Evolutionary conservation across 495 filamentous ascomycete genomes (phyloP).

Genomic region (Penicillium taxi): DNA sequence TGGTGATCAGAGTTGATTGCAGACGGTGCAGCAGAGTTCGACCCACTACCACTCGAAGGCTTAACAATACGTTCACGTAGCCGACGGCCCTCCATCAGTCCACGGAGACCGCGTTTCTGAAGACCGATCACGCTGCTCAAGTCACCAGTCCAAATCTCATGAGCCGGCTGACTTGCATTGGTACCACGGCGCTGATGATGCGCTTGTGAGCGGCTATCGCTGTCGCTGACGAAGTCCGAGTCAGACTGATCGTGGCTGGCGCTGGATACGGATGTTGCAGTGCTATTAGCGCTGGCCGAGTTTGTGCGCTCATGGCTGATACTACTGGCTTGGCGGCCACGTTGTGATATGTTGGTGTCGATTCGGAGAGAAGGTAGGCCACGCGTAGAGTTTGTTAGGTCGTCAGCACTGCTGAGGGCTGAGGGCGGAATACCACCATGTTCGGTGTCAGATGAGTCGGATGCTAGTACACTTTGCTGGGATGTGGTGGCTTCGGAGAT

Average conservation of each 20-base stretch:
- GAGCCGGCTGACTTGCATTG: constrained; percentile 22
- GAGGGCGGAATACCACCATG: constrained; percentile 30
- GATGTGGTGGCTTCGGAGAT: constrained; percentile 18
- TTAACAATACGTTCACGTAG: constrained; percentile 62
- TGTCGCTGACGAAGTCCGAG: constrained; percentile 28
- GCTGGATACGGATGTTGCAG: constrained; percentile 35
- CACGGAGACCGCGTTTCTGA: constrained; percentile 86
- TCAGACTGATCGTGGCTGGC: constrained; percentile 39
- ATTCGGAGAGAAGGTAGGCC: constrained; percentile 39
- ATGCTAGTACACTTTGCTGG: constrained; percentile 26
- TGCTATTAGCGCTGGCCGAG: constrained; percentile 37
- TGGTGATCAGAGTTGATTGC: constrained; percentile 13
- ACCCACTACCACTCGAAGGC: constrained; percentile 20
- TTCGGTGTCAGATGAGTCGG: constrained; percentile 42
- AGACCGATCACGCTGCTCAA: constrained; percentile 90
- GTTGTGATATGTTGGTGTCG: constrained; percentile 33
- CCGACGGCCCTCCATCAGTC: constrained; percentile 88
- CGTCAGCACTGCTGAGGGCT: constrained; percentile 26
- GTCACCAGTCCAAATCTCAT: constrained; percentile 73
- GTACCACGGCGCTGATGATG: constrained; percentile 28
- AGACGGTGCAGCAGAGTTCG: constrained; percentile 12
- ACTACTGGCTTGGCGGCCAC: constrained; percentile 12
- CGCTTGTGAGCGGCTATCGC: constrained; percentile 16
- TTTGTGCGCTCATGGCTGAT: constrained; percentile 32
- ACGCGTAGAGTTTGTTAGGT: constrained; percentile 21